Base-by-base conservation (phyloP, 148 eudicot genomes). In the Chenopodium suecicum region DNA sequence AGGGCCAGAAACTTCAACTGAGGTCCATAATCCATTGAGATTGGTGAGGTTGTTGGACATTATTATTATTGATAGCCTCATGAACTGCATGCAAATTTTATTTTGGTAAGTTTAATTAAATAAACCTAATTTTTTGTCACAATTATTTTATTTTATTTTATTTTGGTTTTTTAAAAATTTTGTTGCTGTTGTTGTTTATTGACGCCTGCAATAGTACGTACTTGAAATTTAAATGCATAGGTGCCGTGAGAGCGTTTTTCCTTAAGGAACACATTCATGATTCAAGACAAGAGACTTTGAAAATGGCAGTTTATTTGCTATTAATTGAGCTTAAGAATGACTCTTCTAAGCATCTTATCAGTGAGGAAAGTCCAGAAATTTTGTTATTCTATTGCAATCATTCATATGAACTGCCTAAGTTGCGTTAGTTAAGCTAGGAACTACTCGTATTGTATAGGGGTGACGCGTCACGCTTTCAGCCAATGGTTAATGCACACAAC, bases 371-470 rank as follows among this genome's bases (percentile, higher is more conserved):
- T 65, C 16, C 70, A 65, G 32, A 60, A 9, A 56, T 0, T 62
- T 76, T 10, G 52, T 76, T 76, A 76, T 12, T 20, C 79, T 34
- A 60, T 76, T 60, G 69, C 50, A 32, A 75, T 75, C 47, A 41
- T 41, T 5, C 44, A 6, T 5, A 41, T 37, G 50, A n/a, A 8
- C 29, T 64, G 23, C 68, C 76, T 23, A 10, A 73, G 34, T 32
- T 48, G 11, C 48, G 1, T 5, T 47, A n/a, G 62, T 62, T 23
- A 34, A n/a, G 62, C 76, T 23, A 34, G 29, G 76, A 7, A 47
- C 16, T 73, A 0, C 14, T 9, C 54, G 16, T 50, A 9, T 50
- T 12, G 54, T 50, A 9, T 12, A 10, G 14, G 54, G 16, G 54
- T 50, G 54, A 41, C 44, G 8, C 44, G 44, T 41, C 44, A 41